phyloP scores from a whole-genome alignment of 2,329 filamentous ascomycete species.

The Aspergillus tamarii region DNA sequence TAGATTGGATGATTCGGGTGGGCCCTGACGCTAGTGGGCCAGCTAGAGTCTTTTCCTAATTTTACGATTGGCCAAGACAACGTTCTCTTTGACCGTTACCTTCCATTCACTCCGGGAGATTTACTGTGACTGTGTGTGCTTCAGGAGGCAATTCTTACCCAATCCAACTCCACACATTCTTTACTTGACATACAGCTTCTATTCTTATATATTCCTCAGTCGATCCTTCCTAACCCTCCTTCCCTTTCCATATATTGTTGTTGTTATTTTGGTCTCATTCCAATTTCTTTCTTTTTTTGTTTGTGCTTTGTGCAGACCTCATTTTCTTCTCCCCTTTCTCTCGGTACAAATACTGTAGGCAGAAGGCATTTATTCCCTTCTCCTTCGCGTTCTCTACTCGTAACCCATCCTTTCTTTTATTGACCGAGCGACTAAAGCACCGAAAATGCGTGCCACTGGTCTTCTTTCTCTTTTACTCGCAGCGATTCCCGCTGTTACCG shows the following conservation, averaged over 20 bases:
- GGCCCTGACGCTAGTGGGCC: neutral
- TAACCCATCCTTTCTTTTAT: neutral
- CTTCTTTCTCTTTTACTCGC: conserved; percentile 46
- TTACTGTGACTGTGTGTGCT: neutral
- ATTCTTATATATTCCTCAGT: conserved; percentile 13
- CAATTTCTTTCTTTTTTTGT: conserved; percentile 1
- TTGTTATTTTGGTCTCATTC: conserved; percentile 9
- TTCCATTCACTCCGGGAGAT: neutral
- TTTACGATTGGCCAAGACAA: neutral
- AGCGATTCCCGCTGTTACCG: conserved; percentile 52
- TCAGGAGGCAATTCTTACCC: conserved; percentile 15
- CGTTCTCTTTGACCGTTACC: neutral
- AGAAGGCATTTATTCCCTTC: neutral
- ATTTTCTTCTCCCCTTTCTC: neutral
- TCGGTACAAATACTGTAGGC: neutral
- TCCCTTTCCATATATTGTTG: neutral
- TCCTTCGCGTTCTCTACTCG: neutral
- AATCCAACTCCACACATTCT: conserved; percentile 15
- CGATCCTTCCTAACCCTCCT: conserved; percentile 5
- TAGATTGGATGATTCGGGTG: neutral
- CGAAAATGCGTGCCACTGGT: conserved; percentile 49
- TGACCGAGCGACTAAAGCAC: neutral
- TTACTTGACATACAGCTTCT: conserved; percentile 13
- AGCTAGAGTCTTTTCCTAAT: neutral
- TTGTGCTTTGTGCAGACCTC: neutral